Conservation (phyloP, 2,329 filamentous ascomycete genomes). For the Penicillium corylophilum region DNA sequence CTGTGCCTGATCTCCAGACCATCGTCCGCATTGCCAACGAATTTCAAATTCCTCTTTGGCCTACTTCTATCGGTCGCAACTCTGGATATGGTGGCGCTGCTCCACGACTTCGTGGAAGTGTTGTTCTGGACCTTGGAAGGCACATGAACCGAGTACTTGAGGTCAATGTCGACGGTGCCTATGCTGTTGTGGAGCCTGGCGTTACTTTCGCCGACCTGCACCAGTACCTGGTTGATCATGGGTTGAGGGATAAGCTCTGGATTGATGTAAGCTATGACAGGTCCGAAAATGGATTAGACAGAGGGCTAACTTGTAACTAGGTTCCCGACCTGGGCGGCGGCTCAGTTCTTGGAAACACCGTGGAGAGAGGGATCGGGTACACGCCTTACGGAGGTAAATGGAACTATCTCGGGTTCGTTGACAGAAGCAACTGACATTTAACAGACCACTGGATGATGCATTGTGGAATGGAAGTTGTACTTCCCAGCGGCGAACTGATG, state of each 20-base stretch:
- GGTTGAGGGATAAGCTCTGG: conserved; percentile 26
- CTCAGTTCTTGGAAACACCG: conserved; percentile 48
- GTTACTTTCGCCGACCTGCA: background rate
- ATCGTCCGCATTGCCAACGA: conserved; percentile 27
- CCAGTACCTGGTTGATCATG: conserved; percentile 20
- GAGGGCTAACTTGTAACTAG: conserved; percentile 10
- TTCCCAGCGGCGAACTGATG: conserved; percentile 47
- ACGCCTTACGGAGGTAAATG: conserved; percentile 26
- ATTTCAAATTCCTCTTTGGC: conserved; percentile 35
- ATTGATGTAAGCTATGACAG: background rate
- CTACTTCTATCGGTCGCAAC: conserved; percentile 45
- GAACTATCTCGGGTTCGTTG: background rate
- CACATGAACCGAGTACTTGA: background rate
- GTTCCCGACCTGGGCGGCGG: conserved; percentile 24
- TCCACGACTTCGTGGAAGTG: conserved; percentile 12
- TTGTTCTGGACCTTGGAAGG: background rate
- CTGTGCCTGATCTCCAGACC: conserved; percentile 13
- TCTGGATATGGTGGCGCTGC: conserved; percentile 54
- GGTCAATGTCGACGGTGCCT: background rate
- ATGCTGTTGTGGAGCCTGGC: background rate
- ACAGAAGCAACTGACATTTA: background rate
- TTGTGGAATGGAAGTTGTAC: conserved; percentile 47
- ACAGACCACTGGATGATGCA: conserved; percentile 19
- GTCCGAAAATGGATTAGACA: no score
- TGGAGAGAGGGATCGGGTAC: conserved; percentile 50